Conservation (phyloP, 148 eudicot genomes). For the Polygonum aviculare region DNA sequence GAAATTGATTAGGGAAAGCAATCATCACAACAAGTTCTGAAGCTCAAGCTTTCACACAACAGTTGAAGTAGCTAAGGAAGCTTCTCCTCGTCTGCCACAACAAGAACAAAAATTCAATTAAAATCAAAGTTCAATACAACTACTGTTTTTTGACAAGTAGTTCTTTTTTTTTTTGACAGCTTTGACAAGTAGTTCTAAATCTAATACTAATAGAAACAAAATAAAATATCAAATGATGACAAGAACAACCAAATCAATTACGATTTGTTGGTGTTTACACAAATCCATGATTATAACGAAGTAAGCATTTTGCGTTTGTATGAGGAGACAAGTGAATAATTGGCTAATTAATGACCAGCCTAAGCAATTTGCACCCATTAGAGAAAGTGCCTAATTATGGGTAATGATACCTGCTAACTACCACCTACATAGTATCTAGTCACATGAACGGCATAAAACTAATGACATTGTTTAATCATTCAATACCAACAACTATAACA, state of each 20-base stretch:
- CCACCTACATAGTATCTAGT: not conserved
- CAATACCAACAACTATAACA: not conserved
- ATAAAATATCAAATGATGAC: not conserved
- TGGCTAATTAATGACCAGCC: not conserved
- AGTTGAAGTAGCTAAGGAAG: constrained; percentile 50
- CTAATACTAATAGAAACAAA: not conserved
- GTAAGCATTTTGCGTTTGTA: not conserved
- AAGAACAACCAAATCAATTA: not conserved
- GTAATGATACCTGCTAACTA: not conserved
- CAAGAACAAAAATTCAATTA: not conserved
- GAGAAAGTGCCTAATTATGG: not conserved
- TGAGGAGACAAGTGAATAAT: not conserved
- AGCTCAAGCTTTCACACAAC: constrained; percentile 48
- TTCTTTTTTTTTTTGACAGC: too few species aligned
- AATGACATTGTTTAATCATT: not conserved
- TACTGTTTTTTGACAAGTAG: not conserved
- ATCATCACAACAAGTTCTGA: not conserved
- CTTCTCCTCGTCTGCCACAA: constrained; percentile 39
- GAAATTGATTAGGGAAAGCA: not conserved
- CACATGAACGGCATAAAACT: not conserved
- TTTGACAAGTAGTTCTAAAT: too few species aligned
- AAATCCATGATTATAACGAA: too few species aligned
- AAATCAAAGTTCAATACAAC: not conserved
- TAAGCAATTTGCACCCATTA: not conserved
- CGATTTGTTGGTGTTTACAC: too few species aligned